These are phyloP conservation scores for Chrysoporthe austroafricana DNA, from an alignment of 2,329 filamentous ascomycete species.

Conservation along the genomic window DNA sequence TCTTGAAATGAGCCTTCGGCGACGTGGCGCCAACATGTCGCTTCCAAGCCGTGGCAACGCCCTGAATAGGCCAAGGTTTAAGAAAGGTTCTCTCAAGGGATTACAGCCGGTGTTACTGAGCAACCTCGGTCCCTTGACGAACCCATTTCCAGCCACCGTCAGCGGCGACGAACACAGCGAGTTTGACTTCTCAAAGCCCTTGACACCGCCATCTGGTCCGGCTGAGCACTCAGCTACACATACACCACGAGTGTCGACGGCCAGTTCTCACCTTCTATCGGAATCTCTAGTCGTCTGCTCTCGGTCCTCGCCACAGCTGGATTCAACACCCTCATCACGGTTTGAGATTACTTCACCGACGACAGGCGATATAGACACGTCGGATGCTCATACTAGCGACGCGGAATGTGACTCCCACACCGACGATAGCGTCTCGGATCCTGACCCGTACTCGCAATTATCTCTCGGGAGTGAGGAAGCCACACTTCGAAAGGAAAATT, in stretches of 20 bases:
- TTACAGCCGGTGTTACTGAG: conserved; percentile 30
- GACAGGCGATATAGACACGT: conserved; percentile 24
- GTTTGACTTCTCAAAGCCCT: conserved; percentile 34
- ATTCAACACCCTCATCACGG: conserved; percentile 13
- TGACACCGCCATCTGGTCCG: conserved; percentile 7
- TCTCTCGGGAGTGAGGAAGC: conserved; percentile 10
- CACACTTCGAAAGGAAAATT: neutral
- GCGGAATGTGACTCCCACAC: conserved; percentile 27
- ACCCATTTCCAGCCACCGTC: conserved; percentile 17
- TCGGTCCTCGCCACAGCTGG: conserved; percentile 18
- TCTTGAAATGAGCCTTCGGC: conserved; percentile 33
- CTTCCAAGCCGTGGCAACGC: conserved; percentile 3
- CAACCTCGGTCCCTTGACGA: conserved; percentile 25
- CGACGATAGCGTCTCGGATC: conserved; percentile 27
- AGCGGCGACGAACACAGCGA: conserved; percentile 14
- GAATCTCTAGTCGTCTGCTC: conserved; percentile 18
- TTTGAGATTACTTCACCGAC: conserved; percentile 28
- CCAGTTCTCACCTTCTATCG: neutral
- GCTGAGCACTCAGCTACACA: neutral
- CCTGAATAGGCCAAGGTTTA: conserved; percentile 32
- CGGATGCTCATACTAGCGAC: conserved; percentile 27
- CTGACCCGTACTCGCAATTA: conserved; percentile 23
- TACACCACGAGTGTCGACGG: neutral
- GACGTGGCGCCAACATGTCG: conserved; percentile 13
- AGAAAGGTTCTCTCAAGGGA: conserved; percentile 31